These are phyloP conservation scores for Trichosporon sp. DNA, from an alignment of 1,284 basidiomycete genomes.

Conservation along the genomic window DNA sequence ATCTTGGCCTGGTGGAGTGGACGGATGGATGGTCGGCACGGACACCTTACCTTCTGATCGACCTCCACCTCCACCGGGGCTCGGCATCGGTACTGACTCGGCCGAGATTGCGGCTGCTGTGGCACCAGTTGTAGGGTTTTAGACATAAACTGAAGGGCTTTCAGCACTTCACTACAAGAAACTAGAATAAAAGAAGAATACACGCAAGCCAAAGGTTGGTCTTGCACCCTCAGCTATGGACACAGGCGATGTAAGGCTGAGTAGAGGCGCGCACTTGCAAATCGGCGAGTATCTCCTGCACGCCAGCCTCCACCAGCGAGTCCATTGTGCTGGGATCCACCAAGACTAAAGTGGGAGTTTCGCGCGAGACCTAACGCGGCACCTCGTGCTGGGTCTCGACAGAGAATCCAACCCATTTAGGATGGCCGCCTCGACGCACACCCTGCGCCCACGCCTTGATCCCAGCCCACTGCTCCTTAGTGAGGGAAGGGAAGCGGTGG, in stretches of 20 bases:
- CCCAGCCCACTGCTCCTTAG: too few species aligned
- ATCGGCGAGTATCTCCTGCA: background rate
- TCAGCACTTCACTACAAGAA: too few species aligned
- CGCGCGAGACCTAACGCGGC: background rate
- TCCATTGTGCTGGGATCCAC: background rate
- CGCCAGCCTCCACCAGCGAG: background rate
- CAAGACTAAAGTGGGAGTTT: background rate
- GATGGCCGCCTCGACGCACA: background rate
- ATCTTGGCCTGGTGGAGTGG: slow-evolving; percentile 34
- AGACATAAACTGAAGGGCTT: too few species aligned
- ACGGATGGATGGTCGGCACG: background rate
- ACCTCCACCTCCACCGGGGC: slow-evolving; percentile 13
- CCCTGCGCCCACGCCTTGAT: background rate
- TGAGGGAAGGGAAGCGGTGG: background rate
- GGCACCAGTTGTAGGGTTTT: background rate
- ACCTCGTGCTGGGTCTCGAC: background rate
- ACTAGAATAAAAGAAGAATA: too few species aligned
- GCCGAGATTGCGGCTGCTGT: background rate
- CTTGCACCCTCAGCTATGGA: too few species aligned
- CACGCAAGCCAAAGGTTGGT: too few species aligned
- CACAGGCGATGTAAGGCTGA: background rate
- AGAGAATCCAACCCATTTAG: background rate
- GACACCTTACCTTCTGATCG: slow-evolving; percentile 3
- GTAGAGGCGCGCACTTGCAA: too few species aligned
- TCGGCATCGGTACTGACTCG: background rate